A percentile compares a stretch with the other conserved stretches of the same genome.
Evolutionary conservation across 2,329 filamentous ascomycete genomes (phyloP).

Genomic region (Biscogniauxia sp.): DNA sequence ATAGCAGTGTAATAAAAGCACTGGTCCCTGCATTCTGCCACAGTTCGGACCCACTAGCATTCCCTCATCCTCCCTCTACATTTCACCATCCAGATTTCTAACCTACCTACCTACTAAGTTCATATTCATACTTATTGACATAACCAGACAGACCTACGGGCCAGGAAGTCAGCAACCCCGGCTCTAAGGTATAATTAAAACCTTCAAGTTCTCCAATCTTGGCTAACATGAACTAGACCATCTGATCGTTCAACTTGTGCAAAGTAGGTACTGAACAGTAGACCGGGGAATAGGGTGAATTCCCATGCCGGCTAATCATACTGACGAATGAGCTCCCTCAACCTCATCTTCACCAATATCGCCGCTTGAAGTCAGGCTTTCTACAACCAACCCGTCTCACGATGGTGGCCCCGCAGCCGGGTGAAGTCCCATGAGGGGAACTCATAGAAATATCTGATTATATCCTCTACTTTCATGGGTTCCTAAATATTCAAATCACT

Average conservation of each 20-base stretch:
- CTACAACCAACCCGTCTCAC: slow-evolving; percentile 3
- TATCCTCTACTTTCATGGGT: slow-evolving; percentile 1
- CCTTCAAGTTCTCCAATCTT: no score
- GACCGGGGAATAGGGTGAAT: slow-evolving; percentile 11
- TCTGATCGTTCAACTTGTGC: slow-evolving; percentile 3
- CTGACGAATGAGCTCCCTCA: slow-evolving; percentile 19
- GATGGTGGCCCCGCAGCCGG: not conserved
- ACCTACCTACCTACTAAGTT: no score
- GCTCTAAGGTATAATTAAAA: no score
- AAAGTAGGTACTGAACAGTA: no score
- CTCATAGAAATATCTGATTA: not conserved
- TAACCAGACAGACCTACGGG: not conserved
- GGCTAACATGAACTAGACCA: not conserved
- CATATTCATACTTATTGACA: no score
- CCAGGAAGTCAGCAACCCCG: not conserved
- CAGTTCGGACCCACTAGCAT: not conserved
- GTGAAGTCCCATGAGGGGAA: slow-evolving; percentile 1
- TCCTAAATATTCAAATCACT: not conserved
- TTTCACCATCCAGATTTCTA: not conserved
- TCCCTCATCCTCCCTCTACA: not conserved
- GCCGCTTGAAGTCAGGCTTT: slow-evolving; percentile 13
- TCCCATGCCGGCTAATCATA: slow-evolving; percentile 27
- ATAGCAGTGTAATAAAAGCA: no score
- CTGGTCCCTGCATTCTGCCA: slow-evolving; percentile 2
- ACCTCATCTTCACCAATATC: slow-evolving; percentile 15